Base-by-base conservation (phyloP, 495 filamentous ascomycete genomes). In the Neurospora cerealis region DNA sequence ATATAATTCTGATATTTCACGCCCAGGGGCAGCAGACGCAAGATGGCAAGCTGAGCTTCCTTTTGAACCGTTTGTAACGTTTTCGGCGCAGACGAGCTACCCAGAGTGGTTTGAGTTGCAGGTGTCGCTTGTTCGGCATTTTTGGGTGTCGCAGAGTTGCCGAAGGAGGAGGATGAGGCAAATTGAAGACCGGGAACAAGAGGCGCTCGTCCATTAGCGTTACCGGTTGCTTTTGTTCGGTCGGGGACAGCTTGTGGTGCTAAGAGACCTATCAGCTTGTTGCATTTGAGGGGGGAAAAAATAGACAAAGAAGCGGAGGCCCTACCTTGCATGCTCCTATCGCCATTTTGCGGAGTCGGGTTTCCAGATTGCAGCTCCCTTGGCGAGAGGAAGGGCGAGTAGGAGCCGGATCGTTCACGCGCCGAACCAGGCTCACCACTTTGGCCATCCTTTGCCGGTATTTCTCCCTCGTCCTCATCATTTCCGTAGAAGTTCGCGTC, bases 1-100 rank as follows among this genome's bases (percentile, higher is more conserved):
- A 95, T 83, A 75, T 94, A 89, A 73, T 91, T 85, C 69, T 88
- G 82, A 75, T 88, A 95, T 17, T 88, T 87, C 69, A 95, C 88
- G 62, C 90, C 89, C 42, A 91, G 83, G 41, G 88, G 87, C 73
- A 85, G 87, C 36, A 95, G 79, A 46, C 89, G 86, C 19, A 91
- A 82, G 24, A 95, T 85, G 70, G 93, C 92, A 41, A 88, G 86
- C 76, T 91, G 87, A 6, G 92, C 92, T 76, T 91, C 88, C 73
- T 90, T 88, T 71, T 88, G 90, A 44, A 89, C 85, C 74, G 91
- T 88, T 2, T 74, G 75, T 6, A 85, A 73, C 17, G 85, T 79
- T 69, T 72, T 78, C 9, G 78, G 76, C 7, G 75, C 40, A 32
- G 21, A 54, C 42, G 34, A 19, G 37, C 13, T 19, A 17, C 66